A percentile compares a stretch with the other conserved stretches of the same genome.
phyloP scores from a whole-genome alignment of 805 yeast genomes.

The Blastobotrys mokoenaii region DNA sequence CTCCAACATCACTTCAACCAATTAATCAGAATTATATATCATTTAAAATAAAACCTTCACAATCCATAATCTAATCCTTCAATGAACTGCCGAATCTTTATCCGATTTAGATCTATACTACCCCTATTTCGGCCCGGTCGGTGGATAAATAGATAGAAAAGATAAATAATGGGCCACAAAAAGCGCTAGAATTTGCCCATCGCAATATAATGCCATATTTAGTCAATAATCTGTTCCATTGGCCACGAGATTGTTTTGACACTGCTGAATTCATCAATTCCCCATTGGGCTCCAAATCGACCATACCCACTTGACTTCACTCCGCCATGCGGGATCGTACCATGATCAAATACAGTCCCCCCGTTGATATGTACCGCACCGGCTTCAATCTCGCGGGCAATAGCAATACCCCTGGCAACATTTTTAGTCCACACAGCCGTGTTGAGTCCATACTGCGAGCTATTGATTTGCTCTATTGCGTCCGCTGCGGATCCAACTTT shows the following conservation, averaged over 20 bases:
- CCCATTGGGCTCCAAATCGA: conserved; percentile 61
- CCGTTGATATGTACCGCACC: conserved; percentile 78
- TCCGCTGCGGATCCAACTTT: conserved; percentile 62
- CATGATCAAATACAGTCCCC: conserved; percentile 17
- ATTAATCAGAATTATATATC: no score
- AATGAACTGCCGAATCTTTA: no score
- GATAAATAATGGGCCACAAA: no score
- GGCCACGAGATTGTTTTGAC: conserved; percentile 39
- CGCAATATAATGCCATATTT: no score
- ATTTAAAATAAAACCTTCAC: no score
- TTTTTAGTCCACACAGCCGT: conserved; percentile 69
- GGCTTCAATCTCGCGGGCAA: conserved; percentile 58
- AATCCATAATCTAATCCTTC: no score
- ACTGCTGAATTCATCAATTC: conserved; percentile 53
- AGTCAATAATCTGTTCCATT: not conserved
- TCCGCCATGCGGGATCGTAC: conserved; percentile 40
- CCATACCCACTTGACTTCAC: conserved; percentile 63
- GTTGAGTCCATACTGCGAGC: conserved; percentile 66
- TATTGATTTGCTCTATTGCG: conserved; percentile 57
- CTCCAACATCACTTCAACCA: no score
- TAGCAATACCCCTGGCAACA: conserved; percentile 53
- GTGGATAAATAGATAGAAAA: no score
- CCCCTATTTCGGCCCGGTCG: no score
- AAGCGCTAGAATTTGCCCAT: no score
- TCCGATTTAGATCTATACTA: no score